Conservation (phyloP, 352 stramenopile species). For the Globisporangium sylvaticum region DNA sequence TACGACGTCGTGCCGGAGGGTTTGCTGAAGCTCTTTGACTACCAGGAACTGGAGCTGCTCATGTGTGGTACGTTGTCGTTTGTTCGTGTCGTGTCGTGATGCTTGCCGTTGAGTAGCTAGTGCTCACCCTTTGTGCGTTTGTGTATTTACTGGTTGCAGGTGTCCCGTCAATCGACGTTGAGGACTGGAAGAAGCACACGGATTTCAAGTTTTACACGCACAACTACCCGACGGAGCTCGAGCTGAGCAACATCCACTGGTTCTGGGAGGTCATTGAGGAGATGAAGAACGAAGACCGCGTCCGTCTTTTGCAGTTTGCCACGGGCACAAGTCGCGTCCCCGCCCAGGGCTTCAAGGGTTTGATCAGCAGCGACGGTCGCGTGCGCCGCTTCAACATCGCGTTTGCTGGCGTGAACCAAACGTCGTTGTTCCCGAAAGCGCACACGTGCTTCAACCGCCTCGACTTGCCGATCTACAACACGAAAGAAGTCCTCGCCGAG, state of each 20-base stretch:
- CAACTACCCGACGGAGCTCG: constrained; percentile 60
- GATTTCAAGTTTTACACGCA: constrained; percentile 75
- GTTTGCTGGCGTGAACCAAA: constrained; percentile 58
- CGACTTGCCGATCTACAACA: constrained; percentile 72
- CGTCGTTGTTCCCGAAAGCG: constrained; percentile 70
- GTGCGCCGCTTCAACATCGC: constrained; percentile 75
- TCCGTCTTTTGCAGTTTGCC: constrained; percentile 78
- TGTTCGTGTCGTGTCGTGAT: constrained; percentile 14
- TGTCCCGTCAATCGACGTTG: constrained; percentile 72
- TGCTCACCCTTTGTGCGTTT: neutral
- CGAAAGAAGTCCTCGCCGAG: constrained; percentile 59
- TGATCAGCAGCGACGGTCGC: constrained; percentile 79
- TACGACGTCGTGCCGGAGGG: constrained; percentile 97
- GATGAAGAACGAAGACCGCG: constrained; percentile 69
- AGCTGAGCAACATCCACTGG: constrained; percentile 92
- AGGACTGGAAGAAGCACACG: constrained; percentile 80
- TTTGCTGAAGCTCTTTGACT: constrained; percentile 97
- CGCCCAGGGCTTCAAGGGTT: constrained; percentile 77
- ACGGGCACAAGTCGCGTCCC: constrained; percentile 80
- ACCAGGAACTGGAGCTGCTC: constrained; percentile 97
- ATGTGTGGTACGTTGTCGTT: constrained; percentile 88
- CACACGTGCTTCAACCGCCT: constrained; percentile 87
- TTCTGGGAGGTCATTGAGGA: constrained; percentile 95
- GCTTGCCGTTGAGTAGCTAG: neutral
- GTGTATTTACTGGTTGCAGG: constrained; percentile 10